Conservation (phyloP, 768 basidiomycete genomes). For the Lactarius deliciosus region DNA sequence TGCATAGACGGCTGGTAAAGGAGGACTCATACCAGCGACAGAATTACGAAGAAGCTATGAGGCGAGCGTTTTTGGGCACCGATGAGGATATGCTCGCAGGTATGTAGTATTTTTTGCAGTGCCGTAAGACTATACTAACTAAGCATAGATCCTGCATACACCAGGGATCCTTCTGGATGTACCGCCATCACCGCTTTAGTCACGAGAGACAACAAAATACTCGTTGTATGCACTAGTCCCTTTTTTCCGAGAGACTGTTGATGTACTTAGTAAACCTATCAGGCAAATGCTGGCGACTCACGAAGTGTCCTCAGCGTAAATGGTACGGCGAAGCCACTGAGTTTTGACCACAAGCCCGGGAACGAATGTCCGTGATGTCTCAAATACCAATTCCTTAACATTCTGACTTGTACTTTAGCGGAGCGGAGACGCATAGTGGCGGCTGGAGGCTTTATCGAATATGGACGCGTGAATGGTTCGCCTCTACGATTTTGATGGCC, state of each 20-base stretch:
- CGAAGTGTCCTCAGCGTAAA: constrained; percentile 82
- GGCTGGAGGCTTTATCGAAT: constrained; percentile 96
- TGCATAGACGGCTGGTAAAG: constrained; percentile 72
- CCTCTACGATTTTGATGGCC: constrained; percentile 1
- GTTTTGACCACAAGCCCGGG: constrained; percentile 94
- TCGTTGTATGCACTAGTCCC: constrained; percentile 56
- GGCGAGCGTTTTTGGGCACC: constrained; percentile 86
- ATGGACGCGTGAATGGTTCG: constrained; percentile 91
- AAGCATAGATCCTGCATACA: constrained; percentile 72
- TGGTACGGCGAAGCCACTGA: constrained; percentile 85
- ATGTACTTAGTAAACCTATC: constrained; percentile 16
- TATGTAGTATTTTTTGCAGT: constrained; percentile 38
- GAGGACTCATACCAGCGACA: constrained; percentile 71
- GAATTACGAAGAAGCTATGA: constrained; percentile 76
- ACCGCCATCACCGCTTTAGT: constrained; percentile 90
- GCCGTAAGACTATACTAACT: background rate
- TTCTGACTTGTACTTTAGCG: constrained; percentile 42
- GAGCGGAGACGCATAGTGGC: constrained; percentile 84
- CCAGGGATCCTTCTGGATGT: constrained; percentile 92
- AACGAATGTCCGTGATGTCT: constrained; percentile 60
- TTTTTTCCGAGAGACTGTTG: constrained; percentile 1
- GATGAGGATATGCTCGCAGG: constrained; percentile 91
- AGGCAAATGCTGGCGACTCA: constrained; percentile 99
- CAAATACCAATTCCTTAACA: constrained; percentile 14
- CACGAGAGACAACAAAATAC: constrained; percentile 74